Conservation (phyloP, 2,329 filamentous ascomycete species). For the Venturia oleaginea region DNA sequence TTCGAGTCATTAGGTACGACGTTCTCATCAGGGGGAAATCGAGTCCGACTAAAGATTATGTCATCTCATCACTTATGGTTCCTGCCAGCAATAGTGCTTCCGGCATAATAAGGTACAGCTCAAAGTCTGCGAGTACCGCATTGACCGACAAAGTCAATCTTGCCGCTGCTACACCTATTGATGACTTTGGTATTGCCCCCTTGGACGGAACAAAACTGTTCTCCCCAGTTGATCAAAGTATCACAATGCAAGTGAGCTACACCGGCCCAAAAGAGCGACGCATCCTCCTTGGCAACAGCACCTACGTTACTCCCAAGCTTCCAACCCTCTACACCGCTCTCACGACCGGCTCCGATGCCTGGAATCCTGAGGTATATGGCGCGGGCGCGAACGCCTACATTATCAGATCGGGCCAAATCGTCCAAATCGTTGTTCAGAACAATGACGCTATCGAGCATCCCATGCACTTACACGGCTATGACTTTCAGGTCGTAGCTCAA, state of each 20-base stretch:
- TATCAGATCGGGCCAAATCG: slow-evolving; percentile 54
- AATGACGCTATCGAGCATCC: slow-evolving; percentile 62
- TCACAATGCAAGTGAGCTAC: slow-evolving; percentile 1
- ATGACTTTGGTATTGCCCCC: slow-evolving; percentile 2
- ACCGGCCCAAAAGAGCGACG: not conserved
- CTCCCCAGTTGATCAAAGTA: not conserved
- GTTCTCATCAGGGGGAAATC: slow-evolving; percentile 9
- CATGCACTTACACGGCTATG: slow-evolving; percentile 67
- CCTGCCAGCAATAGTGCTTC: not conserved
- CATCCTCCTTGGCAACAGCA: slow-evolving; percentile 24
- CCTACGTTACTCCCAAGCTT: slow-evolving; percentile 65
- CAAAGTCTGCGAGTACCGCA: not conserved
- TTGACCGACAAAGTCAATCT: too few relatives aligned
- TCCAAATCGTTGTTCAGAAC: slow-evolving; percentile 70
- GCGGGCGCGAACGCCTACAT: slow-evolving; percentile 47
- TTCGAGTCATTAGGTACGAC: not conserved
- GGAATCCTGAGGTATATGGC: slow-evolving; percentile 38
- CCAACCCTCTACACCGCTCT: slow-evolving; percentile 72
- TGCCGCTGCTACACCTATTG: not conserved
- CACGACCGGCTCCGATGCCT: slow-evolving; percentile 39
- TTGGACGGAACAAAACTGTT: not conserved
- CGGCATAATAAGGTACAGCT: not conserved
- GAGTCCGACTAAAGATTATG: not conserved
- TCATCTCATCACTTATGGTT: not conserved
- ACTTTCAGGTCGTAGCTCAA: slow-evolving; percentile 51